These are phyloP conservation scores for Lachnellula cervina DNA, from an alignment of 2,329 filamentous ascomycete genomes.

Conservation along the genomic window DNA sequence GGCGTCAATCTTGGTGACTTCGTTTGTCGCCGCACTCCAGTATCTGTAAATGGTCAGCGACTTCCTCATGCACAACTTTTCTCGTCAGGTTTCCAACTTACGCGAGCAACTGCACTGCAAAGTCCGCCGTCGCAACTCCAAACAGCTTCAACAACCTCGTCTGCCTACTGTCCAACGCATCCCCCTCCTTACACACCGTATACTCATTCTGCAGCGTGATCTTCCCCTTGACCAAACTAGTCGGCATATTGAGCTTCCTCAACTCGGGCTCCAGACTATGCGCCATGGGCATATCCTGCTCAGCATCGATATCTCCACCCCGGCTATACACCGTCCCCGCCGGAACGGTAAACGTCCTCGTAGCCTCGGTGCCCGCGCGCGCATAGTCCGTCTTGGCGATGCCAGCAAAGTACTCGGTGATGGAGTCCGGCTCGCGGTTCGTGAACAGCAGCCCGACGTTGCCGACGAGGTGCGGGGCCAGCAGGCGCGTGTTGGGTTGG, in stretches of 20 bases:
- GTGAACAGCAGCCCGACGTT: conserved; percentile 90
- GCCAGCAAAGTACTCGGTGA: conserved; percentile 67
- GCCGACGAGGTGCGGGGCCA: conserved; percentile 67
- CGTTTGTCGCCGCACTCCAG: conserved; percentile 55
- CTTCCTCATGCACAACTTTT: not conserved
- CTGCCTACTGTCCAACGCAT: conserved; percentile 83
- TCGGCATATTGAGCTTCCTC: conserved; percentile 84
- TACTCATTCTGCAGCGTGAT: conserved; percentile 59
- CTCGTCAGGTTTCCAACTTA: conserved; percentile 37
- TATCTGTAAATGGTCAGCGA: conserved; percentile 39
- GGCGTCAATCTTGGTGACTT: conserved; percentile 53
- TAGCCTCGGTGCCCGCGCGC: conserved; percentile 72
- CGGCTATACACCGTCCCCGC: conserved; percentile 75
- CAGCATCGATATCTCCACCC: conserved; percentile 71
- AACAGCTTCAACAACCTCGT: conserved; percentile 93
- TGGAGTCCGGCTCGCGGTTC: conserved; percentile 62
- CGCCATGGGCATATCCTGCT: conserved; percentile 81
- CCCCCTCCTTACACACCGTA: conserved; percentile 73
- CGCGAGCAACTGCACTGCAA: conserved; percentile 74
- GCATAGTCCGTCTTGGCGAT: conserved; percentile 83
- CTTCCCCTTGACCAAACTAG: conserved; percentile 80
- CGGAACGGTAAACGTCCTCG: conserved; percentile 74
- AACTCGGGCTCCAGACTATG: conserved; percentile 89
- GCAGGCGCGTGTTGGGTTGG: conserved; percentile 68
- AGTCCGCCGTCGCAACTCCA: conserved; percentile 84